phyloP scores from a whole-genome alignment of 2,329 filamentous ascomycete genomes.

The Chrysoporthe deuterocubensis region DNA sequence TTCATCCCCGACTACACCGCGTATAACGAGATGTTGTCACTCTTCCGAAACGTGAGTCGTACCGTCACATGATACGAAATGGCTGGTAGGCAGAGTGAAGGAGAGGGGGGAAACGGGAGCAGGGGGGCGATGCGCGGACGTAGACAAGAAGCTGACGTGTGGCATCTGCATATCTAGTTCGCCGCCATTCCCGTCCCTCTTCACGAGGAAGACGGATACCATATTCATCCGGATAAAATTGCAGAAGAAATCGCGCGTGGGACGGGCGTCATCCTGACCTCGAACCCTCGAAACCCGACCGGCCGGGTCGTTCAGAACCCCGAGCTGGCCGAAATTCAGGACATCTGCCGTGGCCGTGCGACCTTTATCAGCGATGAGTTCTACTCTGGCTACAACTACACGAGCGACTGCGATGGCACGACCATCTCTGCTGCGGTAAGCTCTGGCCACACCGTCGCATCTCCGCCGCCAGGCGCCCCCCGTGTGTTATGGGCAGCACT shows the following conservation, averaged over 20 bases:
- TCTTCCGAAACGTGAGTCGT: conserved; percentile 80
- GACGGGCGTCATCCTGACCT: conserved; percentile 87
- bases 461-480: background rate
- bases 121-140: background rate
- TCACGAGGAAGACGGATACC: conserved; percentile 83
- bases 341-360: conserved; percentile 86
- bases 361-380: conserved; percentile 97
- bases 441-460: background rate
- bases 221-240: conserved; percentile 92
- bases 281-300: conserved; percentile 93
- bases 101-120: background rate
- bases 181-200: conserved; percentile 86
- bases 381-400: conserved; percentile 97
- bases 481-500: background rate
- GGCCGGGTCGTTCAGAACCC: conserved; percentile 85
- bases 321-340: conserved; percentile 87
- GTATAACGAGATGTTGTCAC: conserved; percentile 94
- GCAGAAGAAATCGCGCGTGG: conserved; percentile 87
- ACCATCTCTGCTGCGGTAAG: conserved; percentile 78
- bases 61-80: background rate
- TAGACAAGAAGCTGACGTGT: conserved; percentile 17
- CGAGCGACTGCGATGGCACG: conserved; percentile 83
- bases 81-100: background rate
- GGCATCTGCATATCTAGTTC: conserved; percentile 57
- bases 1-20: conserved; percentile 95